phyloP scores from a whole-genome alignment of 1,284 basidiomycete species.

The Apiotrichum laibachii region DNA sequence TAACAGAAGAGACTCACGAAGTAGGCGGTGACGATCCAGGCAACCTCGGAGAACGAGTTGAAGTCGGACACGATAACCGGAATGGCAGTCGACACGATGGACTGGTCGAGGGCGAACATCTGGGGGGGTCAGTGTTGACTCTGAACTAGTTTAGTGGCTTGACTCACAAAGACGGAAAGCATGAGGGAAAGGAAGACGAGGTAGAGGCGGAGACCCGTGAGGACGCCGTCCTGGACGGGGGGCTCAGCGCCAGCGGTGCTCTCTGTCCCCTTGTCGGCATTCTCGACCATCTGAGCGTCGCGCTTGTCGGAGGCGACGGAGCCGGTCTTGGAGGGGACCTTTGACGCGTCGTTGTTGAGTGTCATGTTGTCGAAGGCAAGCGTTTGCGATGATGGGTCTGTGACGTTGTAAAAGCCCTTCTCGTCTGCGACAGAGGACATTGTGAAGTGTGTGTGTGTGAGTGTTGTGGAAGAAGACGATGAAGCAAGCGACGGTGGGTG shows the following conservation, averaged over 20 bases:
- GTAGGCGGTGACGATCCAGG: constrained; percentile 55
- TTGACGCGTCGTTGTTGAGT: not conserved
- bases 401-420: not conserved
- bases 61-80: constrained; percentile 55
- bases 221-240: constrained; percentile 22
- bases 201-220: constrained; percentile 30
- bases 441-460: too few species aligned
- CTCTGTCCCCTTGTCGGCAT: not conserved
- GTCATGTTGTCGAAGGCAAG: constrained; percentile 3
- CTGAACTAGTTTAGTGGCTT: not conserved
- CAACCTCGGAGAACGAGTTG: constrained; percentile 48
- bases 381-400: not conserved
- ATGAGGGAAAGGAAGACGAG: constrained; percentile 42
- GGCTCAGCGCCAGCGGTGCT: not conserved
- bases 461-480: not conserved
- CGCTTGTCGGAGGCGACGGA: not conserved
- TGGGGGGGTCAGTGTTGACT: constrained; percentile 15
- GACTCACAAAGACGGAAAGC: constrained; percentile 45
- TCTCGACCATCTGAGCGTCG: not conserved
- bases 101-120: constrained; percentile 40
- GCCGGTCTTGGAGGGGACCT: constrained; percentile 1
- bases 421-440: not conserved
- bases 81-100: constrained; percentile 52
- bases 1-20: constrained; percentile 48
- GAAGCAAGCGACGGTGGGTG: not conserved